phyloP scores from a whole-genome alignment of 306 rosid genomes.

The Glycyrrhiza uralensis region DNA sequence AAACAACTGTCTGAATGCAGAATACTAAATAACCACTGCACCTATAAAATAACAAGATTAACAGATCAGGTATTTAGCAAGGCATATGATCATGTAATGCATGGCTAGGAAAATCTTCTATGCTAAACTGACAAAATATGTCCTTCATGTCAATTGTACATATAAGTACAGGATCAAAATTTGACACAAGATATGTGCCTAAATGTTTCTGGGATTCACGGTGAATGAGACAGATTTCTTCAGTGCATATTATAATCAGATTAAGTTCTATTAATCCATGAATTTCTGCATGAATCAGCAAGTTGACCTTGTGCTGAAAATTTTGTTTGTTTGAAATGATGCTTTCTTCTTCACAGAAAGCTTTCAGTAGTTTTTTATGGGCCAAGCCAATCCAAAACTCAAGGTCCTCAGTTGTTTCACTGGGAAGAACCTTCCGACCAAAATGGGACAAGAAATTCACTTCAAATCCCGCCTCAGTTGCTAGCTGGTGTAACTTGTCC shows the following conservation, averaged over 20 bases:
- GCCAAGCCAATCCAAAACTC: slow-evolving; percentile 78
- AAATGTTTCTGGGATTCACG: background rate
- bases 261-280: background rate
- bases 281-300: slow-evolving; percentile 21
- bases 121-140: background rate
- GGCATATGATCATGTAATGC: background rate
- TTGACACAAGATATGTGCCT: background rate
- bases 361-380: slow-evolving; percentile 49
- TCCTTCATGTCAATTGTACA: background rate
- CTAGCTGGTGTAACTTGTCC: slow-evolving; percentile 60
- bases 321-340: slow-evolving; percentile 33
- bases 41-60: background rate
- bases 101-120: background rate
- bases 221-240: background rate
- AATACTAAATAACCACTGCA: background rate
- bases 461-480: slow-evolving; percentile 68
- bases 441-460: slow-evolving; percentile 52
- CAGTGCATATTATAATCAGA: background rate
- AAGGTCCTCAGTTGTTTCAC: slow-evolving; percentile 55
- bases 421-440: slow-evolving; percentile 54
- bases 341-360: slow-evolving; percentile 44
- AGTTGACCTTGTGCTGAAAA: slow-evolving; percentile 47
- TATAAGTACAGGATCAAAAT: background rate
- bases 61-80: background rate
- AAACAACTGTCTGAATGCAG: slow-evolving; percentile 12